Evolutionary conservation across 2,329 filamentous ascomycete species (phyloP).

Genomic region (Ophiocordyceps polyrhachis-furcata): DNA sequence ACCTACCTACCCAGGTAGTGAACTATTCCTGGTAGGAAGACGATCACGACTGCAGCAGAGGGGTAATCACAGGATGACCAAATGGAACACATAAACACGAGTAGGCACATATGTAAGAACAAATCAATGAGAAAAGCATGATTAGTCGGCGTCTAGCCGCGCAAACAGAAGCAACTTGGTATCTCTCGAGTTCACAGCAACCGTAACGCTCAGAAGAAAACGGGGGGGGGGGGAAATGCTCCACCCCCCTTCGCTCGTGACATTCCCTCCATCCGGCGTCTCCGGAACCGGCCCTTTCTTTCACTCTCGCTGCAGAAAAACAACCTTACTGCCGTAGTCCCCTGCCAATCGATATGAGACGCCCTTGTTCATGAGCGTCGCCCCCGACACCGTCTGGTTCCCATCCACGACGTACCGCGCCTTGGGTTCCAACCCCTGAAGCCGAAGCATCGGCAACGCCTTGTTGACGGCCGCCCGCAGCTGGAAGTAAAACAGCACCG

Average conservation of each 20-base stretch:
- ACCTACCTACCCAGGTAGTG: too few relatives aligned
- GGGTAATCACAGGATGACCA: too few relatives aligned
- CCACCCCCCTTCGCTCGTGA: not conserved
- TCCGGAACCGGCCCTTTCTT: not conserved
- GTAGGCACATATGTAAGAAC: too few relatives aligned
- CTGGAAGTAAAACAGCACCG: conserved; percentile 43
- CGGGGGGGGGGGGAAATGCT: too few relatives aligned
- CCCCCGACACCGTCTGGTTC: conserved; percentile 32
- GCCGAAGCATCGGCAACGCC: conserved; percentile 27
- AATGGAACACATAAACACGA: too few relatives aligned
- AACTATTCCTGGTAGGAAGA: too few relatives aligned
- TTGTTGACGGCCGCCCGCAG: conserved; percentile 32
- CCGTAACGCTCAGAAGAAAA: too few relatives aligned
- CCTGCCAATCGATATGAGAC: conserved; percentile 30
- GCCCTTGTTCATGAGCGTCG: conserved; percentile 43
- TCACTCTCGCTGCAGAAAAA: conserved; percentile 28
- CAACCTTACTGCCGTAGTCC: conserved; percentile 38
- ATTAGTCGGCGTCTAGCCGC: too few relatives aligned
- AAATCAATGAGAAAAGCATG: too few relatives aligned
- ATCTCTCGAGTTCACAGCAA: too few relatives aligned
- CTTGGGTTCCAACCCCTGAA: conserved; percentile 36
- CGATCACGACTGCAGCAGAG: too few relatives aligned
- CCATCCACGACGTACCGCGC: conserved; percentile 35
- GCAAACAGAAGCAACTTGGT: too few relatives aligned
- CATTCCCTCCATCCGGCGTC: not conserved